These are phyloP conservation scores for Nakataea oryzae DNA, from an alignment of 2,329 filamentous ascomycete species.

Conservation along the genomic window DNA sequence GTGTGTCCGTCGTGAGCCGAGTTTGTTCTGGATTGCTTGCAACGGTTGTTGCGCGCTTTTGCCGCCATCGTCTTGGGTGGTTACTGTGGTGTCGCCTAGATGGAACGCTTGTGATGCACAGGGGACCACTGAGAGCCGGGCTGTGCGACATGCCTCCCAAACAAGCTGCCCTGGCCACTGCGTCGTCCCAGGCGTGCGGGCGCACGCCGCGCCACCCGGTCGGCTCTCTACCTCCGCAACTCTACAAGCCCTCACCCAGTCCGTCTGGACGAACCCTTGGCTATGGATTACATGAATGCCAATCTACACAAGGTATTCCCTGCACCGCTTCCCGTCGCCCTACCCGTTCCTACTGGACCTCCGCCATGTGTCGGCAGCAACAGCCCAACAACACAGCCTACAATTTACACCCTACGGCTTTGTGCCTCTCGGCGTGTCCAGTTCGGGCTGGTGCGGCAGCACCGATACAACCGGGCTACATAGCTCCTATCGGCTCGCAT, in stretches of 20 bases:
- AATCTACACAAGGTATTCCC: too few relatives aligned
- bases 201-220: neutral
- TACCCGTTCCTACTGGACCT: neutral
- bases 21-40: too few relatives aligned
- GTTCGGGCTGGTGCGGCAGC: too few relatives aligned
- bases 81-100: neutral
- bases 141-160: neutral
- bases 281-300: neutral
- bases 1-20: neutral
- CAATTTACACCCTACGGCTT: too few relatives aligned
- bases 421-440: neutral
- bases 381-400: too few relatives aligned
- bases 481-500: neutral
- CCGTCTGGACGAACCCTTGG: too few relatives aligned
- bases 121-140: neutral
- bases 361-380: too few relatives aligned
- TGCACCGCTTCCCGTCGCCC: neutral
- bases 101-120: neutral
- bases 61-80: too few relatives aligned
- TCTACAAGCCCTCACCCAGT: neutral
- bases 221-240: neutral
- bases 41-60: too few relatives aligned
- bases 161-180: neutral
- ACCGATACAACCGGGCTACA: too few relatives aligned
- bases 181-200: too few relatives aligned